Evolutionary conservation across 2,329 filamentous ascomycete species (phyloP).

Genomic region (Aureobasidium sp.): DNA sequence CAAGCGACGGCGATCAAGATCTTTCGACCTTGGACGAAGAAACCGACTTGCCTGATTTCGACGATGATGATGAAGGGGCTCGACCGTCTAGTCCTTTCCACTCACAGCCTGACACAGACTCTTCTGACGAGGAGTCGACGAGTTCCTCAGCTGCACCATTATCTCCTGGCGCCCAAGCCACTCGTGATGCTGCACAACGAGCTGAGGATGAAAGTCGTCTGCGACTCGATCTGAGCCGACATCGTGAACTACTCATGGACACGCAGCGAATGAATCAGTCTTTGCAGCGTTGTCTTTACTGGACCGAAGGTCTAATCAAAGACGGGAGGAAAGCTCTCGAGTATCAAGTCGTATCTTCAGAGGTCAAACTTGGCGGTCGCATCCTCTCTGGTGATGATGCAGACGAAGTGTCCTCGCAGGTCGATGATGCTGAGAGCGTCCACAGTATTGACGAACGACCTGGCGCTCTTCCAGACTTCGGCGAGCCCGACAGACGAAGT

Average conservation of each 20-base stretch:
- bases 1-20: background rate
- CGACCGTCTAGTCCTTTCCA: slow-evolving; percentile 27
- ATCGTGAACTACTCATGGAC: slow-evolving; percentile 88
- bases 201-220: slow-evolving; percentile 83
- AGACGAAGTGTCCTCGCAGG: slow-evolving; percentile 41
- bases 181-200: slow-evolving; percentile 59
- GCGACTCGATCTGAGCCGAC: slow-evolving; percentile 86
- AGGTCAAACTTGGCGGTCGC: slow-evolving; percentile 83
- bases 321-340: slow-evolving; percentile 90
- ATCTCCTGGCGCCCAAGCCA: slow-evolving; percentile 42
- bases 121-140: slow-evolving; percentile 38
- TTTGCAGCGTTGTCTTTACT: slow-evolving; percentile 87
- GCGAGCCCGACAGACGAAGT: slow-evolving; percentile 21
- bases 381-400: slow-evolving; percentile 72
- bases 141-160: slow-evolving; percentile 30
- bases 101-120: slow-evolving; percentile 21
- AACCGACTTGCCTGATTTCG: slow-evolving; percentile 37
- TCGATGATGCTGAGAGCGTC: slow-evolving; percentile 31
- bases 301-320: slow-evolving; percentile 90
- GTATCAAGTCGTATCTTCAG: slow-evolving; percentile 81
- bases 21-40: slow-evolving; percentile 32
- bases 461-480: slow-evolving; percentile 26
- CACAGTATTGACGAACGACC: slow-evolving; percentile 27
- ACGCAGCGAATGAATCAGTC: slow-evolving; percentile 97
- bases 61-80: slow-evolving; percentile 36